Base-by-base conservation (phyloP, 768 basidiomycete genomes). In the Trametes cingulata region DNA sequence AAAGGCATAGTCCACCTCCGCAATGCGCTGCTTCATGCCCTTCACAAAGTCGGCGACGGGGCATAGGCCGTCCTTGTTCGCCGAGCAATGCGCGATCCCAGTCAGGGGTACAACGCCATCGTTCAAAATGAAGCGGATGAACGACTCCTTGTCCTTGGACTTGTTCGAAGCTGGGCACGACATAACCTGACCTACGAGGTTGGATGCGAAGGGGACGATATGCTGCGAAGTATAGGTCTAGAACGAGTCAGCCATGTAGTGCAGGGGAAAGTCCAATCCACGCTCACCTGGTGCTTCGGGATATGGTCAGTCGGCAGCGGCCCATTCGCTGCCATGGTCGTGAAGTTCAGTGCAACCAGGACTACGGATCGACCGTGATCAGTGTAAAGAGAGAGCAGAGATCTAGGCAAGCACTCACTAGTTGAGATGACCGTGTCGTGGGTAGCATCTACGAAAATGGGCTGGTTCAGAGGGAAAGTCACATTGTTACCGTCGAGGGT, bases 61-160 rank as follows among this genome's bases (percentile, higher is more conserved):
- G 63, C 81, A 83, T 43, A 79, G 62, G 1, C 82, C 80, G 19
- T 80, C 72, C 35, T 72, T 69, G 65, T 80, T 70, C 14, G 69
- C 64, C 10, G 50, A 40, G 69, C 82, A 83, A 9, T 78, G 78
- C 0, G 70, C 60, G 47, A 82, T 69, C 15, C 77, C 74, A 1
- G 77, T 78, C 13, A 82, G 69, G 10, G 81, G 82, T 1, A 82
- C 70, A 3, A 78, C 73, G 2, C 72, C 81, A 64, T 84, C 82
- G 65, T 84, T 84, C 24, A 81, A 70, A 46, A 81, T 72, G 69
- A 78, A 75, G 17, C 81, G 71, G 58, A 82, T 76, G 62, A 55
- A 67, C 35, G 57, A 56, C 27, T 59, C 41, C 49, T 55, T 58
- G 54, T 75, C 67, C 14, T 73, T 69, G 6, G 70, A 64, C 22